Evolutionary conservation across 2,329 filamentous ascomycete species (phyloP).

Genomic region (Colletotrichum lupini): DNA sequence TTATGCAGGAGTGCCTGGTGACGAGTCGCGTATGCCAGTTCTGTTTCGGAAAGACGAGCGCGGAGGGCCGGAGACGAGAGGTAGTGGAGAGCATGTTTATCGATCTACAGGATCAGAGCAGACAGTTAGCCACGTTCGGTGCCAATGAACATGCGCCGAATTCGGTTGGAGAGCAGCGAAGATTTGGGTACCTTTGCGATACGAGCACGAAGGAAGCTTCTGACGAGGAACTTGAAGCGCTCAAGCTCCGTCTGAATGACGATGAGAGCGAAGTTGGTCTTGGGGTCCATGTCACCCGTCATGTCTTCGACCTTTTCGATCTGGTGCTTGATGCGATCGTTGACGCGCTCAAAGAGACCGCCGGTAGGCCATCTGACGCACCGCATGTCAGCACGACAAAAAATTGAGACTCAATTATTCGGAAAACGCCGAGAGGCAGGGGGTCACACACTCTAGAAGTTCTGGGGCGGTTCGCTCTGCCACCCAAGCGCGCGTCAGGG

Average conservation of each 20-base stretch:
- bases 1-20: constrained; percentile 87
- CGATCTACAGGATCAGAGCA: constrained; percentile 65
- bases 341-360: constrained; percentile 83
- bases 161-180: neutral
- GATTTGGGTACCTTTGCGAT: constrained; percentile 77
- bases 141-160: neutral
- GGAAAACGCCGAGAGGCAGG: neutral
- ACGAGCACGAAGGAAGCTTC: constrained; percentile 84
- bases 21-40: constrained; percentile 83
- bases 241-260: constrained; percentile 97
- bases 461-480: constrained; percentile 91
- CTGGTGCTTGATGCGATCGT: constrained; percentile 76
- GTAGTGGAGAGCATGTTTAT: constrained; percentile 81
- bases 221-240: constrained; percentile 89
- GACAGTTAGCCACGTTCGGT: neutral
- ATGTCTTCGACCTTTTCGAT: constrained; percentile 79
- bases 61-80: constrained; percentile 66
- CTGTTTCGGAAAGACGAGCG: constrained; percentile 77
- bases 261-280: constrained; percentile 91
- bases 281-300: constrained; percentile 88
- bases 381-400: neutral
- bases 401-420: neutral
- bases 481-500: constrained; percentile 91
- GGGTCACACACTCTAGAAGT: constrained; percentile 76
- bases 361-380: constrained; percentile 70